A percentile compares a stretch with the other conserved stretches of the same genome.
These are phyloP conservation scores for Blastobotrys niveus DNA, from an alignment of 1,139 yeast species.

Conservation along the genomic window DNA sequence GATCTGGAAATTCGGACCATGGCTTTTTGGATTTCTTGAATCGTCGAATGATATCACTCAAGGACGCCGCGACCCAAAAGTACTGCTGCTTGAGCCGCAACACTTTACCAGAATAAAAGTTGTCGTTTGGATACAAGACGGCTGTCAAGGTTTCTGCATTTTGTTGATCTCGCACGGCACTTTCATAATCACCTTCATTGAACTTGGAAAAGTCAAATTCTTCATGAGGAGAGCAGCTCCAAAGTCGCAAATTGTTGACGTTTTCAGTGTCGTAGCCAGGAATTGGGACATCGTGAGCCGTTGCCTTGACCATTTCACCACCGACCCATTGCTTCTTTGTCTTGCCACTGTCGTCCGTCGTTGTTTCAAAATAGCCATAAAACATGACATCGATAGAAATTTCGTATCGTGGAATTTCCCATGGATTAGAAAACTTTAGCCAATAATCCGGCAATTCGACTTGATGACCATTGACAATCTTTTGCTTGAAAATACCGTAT, in stretches of 20 bases:
- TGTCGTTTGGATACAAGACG: slow-evolving; percentile 87
- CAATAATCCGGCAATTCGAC: slow-evolving; percentile 94
- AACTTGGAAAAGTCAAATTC: slow-evolving; percentile 91
- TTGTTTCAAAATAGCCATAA: slow-evolving; percentile 73
- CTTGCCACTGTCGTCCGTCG: slow-evolving; percentile 48
- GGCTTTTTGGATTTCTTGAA: slow-evolving; percentile 74
- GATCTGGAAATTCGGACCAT: slow-evolving; percentile 80
- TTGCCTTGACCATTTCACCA: slow-evolving; percentile 83
- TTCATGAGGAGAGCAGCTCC: slow-evolving; percentile 86
- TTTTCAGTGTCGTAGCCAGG: slow-evolving; percentile 84
- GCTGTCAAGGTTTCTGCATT: slow-evolving; percentile 89
- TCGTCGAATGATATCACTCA: slow-evolving; percentile 86
- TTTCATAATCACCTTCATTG: slow-evolving; percentile 85
- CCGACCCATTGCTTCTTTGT: slow-evolving; percentile 70
- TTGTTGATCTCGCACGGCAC: slow-evolving; percentile 79
- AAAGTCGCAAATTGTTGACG: slow-evolving; percentile 83
- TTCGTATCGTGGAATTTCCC: slow-evolving; percentile 87
- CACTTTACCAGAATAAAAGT: slow-evolving; percentile 86
- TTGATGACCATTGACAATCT: slow-evolving; percentile 86
- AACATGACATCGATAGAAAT: slow-evolving; percentile 90
- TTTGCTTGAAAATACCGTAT: slow-evolving; percentile 89
- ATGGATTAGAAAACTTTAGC: slow-evolving; percentile 81
- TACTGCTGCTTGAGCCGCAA: slow-evolving; percentile 91
- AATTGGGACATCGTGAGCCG: slow-evolving; percentile 89
- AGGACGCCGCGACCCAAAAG: slow-evolving; percentile 94